Base-by-base conservation (phyloP, 257 asterid genomes). In the Marsdenia floribunda region DNA sequence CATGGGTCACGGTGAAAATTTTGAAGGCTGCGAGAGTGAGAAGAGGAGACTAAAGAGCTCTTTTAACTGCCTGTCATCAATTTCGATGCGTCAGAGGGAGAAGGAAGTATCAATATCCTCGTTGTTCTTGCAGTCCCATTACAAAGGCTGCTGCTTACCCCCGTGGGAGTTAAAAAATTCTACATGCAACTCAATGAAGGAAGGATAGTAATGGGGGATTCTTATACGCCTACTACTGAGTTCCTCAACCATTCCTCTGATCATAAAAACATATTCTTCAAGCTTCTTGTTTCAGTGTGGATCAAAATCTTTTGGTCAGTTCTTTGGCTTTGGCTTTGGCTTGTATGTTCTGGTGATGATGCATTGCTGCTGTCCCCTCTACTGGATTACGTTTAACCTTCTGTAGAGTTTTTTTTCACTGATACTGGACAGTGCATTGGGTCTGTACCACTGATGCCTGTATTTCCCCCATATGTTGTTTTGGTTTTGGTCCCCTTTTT, bases 21-120 rank as follows among this genome's bases (percentile, higher is more conserved):
- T 37, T 47, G 80, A 76, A 79, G 92, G 81, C 44, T 65, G 80
- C 16, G 94, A 85, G 24, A 72, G 88, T 55, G 94, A 91, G 80
- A 89, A 79, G 85, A 86, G 83, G 86, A 85, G 82, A 60, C 80
- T 85, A 71, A 81, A 86, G 71, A 84, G 83, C 81, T 85, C 92
- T 3, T 77, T 85, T 29, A 82, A 90, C 55, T 85, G 90, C 84
- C 77, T 88, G 80, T 88, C 91, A 21, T 84, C 91, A 9, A 75
- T 87, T 19, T 89, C 96, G 26, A 81, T 82, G 85, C 85, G 78
- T 82, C 90, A 65, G 68, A 81, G 67, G 81, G 88, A 88, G 53
- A 82, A 46, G 71, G 93, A 90, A 76, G 93, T 80, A 53, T 85
- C 96, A 37, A 80, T 90, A 73, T 90, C 96, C 29, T 90, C 97